Conservation (phyloP, 2,329 filamentous ascomycete genomes). For the Fusarium scirpi region DNA sequence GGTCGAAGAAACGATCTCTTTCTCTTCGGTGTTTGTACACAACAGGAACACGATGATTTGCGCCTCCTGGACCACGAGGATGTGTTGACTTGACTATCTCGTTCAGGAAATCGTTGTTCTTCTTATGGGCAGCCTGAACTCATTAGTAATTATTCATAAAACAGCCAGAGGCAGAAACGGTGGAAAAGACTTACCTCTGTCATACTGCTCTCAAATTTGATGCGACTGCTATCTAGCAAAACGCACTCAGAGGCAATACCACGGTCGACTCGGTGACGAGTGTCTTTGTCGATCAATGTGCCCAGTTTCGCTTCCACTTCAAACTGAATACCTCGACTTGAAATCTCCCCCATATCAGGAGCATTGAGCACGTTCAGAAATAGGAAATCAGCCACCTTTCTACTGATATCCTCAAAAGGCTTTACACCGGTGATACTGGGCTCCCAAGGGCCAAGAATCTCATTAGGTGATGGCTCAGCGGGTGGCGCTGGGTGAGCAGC, state of each 20-base stretch:
- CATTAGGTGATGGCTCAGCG: slow-evolving; percentile 48
- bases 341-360: slow-evolving; percentile 73
- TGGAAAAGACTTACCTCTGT: slow-evolving; percentile 74
- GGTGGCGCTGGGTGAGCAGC: slow-evolving; percentile 34
- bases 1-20: slow-evolving; percentile 84
- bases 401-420: slow-evolving; percentile 80
- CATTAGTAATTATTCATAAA: slow-evolving; percentile 30
- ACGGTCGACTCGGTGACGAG: slow-evolving; percentile 74
- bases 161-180: not conserved
- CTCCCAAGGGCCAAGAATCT: slow-evolving; percentile 70
- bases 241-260: slow-evolving; percentile 78
- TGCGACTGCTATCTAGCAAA: slow-evolving; percentile 69
- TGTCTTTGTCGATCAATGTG: slow-evolving; percentile 79
- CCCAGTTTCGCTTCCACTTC: slow-evolving; percentile 97
- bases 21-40: slow-evolving; percentile 86
- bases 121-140: slow-evolving; percentile 78
- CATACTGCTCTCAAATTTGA: slow-evolving; percentile 89
- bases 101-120: slow-evolving; percentile 89
- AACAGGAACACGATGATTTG: slow-evolving; percentile 68
- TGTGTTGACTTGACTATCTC: slow-evolving; percentile 69
- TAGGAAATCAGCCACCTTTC: slow-evolving; percentile 82
- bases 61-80: slow-evolving; percentile 61
- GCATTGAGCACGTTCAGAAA: slow-evolving; percentile 77
- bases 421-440: slow-evolving; percentile 75
- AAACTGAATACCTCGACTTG: slow-evolving; percentile 76